Conservation (phyloP, 2,329 filamentous ascomycete genomes). For the Dichotomopilus funicola region DNA sequence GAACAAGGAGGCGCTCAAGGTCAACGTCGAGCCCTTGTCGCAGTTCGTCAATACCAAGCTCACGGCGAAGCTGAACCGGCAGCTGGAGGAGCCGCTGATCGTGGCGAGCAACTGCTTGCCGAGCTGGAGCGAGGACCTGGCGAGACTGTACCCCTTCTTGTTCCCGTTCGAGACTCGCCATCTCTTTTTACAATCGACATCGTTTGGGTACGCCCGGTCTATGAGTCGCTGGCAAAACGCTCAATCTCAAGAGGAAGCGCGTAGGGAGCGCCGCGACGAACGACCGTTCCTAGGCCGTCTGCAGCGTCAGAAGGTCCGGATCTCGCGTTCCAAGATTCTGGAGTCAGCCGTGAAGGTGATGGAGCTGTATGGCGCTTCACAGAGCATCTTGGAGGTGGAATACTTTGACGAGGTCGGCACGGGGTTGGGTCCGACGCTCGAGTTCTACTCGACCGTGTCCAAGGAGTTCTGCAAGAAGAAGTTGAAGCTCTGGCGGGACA, state of each 20-base stretch:
- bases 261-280: conserved; percentile 81
- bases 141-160: conserved; percentile 88
- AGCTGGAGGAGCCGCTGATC: conserved; percentile 92
- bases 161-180: conserved; percentile 98
- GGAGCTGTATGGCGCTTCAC: conserved; percentile 95
- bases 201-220: conserved; percentile 93
- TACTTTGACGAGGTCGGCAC: conserved; percentile 99
- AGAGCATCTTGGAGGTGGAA: conserved; percentile 92
- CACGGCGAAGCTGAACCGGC: conserved; percentile 93
- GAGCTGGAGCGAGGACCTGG: conserved; percentile 91
- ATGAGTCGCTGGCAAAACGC: conserved; percentile 97
- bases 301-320: conserved; percentile 96
- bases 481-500: conserved; percentile 92
- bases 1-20: conserved; percentile 60
- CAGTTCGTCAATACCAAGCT: conserved; percentile 99
- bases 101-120: conserved; percentile 95
- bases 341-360: conserved; percentile 98
- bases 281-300: conserved; percentile 84
- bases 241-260: conserved; percentile 71
- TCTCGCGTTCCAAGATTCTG: conserved; percentile 87
- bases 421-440: conserved; percentile 86
- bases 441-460: conserved; percentile 97
- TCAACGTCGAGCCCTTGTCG: conserved; percentile 75
- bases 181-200: conserved; percentile 94
- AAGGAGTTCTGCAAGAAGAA: conserved; percentile 97